A percentile compares a stretch with the other conserved stretches of the same genome.
phyloP scores from a whole-genome alignment of 805 yeast species.

The Candida morakotiae region DNA sequence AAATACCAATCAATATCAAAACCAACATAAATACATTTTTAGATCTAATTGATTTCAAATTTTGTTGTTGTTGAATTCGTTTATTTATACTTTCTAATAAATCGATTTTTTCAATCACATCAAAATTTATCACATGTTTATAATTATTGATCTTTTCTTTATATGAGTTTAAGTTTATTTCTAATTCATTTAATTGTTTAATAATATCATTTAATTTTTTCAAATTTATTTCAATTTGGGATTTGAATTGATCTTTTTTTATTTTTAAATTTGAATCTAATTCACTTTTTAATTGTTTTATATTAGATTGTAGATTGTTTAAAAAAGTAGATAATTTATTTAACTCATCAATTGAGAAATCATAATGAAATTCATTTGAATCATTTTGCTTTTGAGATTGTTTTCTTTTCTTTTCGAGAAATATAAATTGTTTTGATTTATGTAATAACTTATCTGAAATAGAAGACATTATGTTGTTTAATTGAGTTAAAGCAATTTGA shows the following conservation, averaged over 20 bases:
- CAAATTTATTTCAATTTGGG: slow-evolving; percentile 23
- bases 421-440: not conserved
- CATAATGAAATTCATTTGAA: not conserved
- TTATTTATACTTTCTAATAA: slow-evolving; percentile 28
- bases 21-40: slow-evolving; percentile 10
- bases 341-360: slow-evolving; percentile 12
- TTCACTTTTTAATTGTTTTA: slow-evolving; percentile 15
- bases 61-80: slow-evolving; percentile 17
- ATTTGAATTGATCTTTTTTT: slow-evolving; percentile 18
- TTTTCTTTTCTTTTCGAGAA: not conserved
- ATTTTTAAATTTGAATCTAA: slow-evolving; percentile 14
- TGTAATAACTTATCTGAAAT: slow-evolving; percentile 5
- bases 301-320: slow-evolving; percentile 13
- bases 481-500: slow-evolving; percentile 7
- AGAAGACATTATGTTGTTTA: slow-evolving; percentile 5
- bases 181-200: slow-evolving; percentile 20
- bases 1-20: slow-evolving; percentile 4
- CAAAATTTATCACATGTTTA: slow-evolving; percentile 22
- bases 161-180: slow-evolving; percentile 20
- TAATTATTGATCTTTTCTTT: slow-evolving; percentile 19
- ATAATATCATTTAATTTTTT: slow-evolving; percentile 25
- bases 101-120: slow-evolving; percentile 24
- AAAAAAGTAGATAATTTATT: slow-evolving; percentile 16
- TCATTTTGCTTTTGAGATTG: too few species aligned
- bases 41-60: slow-evolving; percentile 17